These are phyloP conservation scores for Aspergillus biplanus DNA, from an alignment of 495 filamentous ascomycete species.

Conservation along the genomic window DNA sequence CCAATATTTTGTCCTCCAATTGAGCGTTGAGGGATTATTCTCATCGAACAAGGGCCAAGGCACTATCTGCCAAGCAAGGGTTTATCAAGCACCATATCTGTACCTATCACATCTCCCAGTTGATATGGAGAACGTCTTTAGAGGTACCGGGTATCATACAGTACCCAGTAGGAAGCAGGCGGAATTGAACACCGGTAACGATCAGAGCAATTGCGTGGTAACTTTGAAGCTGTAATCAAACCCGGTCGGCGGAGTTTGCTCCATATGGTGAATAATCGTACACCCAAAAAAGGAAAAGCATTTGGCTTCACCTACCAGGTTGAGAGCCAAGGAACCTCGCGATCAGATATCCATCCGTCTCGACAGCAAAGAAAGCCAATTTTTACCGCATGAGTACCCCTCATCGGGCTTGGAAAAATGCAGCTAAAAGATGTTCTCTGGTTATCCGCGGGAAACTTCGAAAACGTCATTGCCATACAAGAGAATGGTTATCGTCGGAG, in stretches of 20 bases:
- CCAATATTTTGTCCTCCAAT: neutral
- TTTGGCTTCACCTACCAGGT: slow-evolving; percentile 4
- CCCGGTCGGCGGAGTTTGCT: slow-evolving; percentile 14
- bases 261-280: slow-evolving; percentile 21
- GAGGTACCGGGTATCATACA: no score
- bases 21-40: slow-evolving; percentile 4
- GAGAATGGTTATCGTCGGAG: slow-evolving; percentile 19
- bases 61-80: slow-evolving; percentile 1
- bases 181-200: no score
- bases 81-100: neutral
- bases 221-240: neutral
- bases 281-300: slow-evolving; percentile 12
- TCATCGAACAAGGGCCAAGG: neutral
- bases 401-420: neutral
- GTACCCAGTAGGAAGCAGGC: no score
- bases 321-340: neutral
- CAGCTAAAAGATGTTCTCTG: neutral
- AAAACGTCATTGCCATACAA: slow-evolving; percentile 5
- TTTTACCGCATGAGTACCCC: neutral
- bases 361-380: neutral
- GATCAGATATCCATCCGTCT: neutral
- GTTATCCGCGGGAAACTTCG: slow-evolving; percentile 28
- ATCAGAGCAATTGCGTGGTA: no score
- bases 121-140: no score
- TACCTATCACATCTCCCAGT: neutral